phyloP scores from a whole-genome alignment of 2,329 filamentous ascomycete species.

The Monilinia laxa region DNA sequence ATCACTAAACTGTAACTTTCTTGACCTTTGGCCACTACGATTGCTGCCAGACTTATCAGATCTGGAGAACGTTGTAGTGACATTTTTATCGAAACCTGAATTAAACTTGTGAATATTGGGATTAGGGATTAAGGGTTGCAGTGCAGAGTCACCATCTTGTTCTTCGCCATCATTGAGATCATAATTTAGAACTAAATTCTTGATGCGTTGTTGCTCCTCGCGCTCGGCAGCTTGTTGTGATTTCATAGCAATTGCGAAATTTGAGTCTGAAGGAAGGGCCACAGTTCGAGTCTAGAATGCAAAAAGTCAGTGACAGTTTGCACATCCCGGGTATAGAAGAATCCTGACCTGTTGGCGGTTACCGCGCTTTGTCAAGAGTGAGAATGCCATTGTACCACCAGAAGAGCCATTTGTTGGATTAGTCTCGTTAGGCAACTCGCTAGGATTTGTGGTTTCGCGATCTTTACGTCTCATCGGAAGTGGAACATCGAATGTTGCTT shows the following conservation, averaged over 20 bases:
- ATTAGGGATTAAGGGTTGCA: slow-evolving; percentile 47
- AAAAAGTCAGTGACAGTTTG: slow-evolving; percentile 24
- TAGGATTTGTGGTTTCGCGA: slow-evolving; percentile 54
- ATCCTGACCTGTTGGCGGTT: slow-evolving; percentile 81
- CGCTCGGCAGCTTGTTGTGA: slow-evolving; percentile 91
- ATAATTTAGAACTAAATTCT: slow-evolving; percentile 94
- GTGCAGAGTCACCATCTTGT: slow-evolving; percentile 65
- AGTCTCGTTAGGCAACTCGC: slow-evolving; percentile 45
- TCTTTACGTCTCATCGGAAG: slow-evolving; percentile 78
- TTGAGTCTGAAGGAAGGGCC: slow-evolving; percentile 85
- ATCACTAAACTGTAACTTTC: slow-evolving; percentile 92
- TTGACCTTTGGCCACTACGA: slow-evolving; percentile 72
- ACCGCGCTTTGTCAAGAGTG: slow-evolving; percentile 89
- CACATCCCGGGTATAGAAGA: neutral
- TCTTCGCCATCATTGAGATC: slow-evolving; percentile 85
- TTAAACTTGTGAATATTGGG: slow-evolving; percentile 54
- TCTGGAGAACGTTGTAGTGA: slow-evolving; percentile 36
- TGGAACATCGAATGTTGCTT: slow-evolving; percentile 92
- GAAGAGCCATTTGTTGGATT: slow-evolving; percentile 40
- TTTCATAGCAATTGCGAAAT: slow-evolving; percentile 94
- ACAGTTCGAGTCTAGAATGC: slow-evolving; percentile 75
- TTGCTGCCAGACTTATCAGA: slow-evolving; percentile 42
- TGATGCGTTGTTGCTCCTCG: slow-evolving; percentile 97
- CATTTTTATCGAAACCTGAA: slow-evolving; percentile 58
- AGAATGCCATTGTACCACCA: slow-evolving; percentile 85